Percentiles rank a stretch among this genome's conserved stretches.
Conservation (phyloP, 257 asterid genomes). For the Capsicum pubescens region DNA sequence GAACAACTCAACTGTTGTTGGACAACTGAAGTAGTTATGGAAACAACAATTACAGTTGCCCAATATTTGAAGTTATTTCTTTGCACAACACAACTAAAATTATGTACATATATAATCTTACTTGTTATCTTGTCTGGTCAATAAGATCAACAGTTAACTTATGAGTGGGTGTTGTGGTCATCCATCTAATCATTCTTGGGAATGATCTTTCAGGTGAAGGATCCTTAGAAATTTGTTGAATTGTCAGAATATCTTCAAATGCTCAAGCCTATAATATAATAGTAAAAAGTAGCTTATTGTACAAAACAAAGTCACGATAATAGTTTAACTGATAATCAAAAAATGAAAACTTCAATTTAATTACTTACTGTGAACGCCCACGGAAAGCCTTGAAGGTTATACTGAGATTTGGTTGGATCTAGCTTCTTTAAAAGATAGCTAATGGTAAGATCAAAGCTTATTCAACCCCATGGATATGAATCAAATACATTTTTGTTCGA, state of each 20-base stretch:
- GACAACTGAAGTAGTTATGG: too few relatives aligned
- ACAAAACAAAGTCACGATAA: too few relatives aligned
- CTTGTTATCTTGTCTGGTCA: neutral
- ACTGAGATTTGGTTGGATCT: neutral
- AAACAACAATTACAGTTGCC: too few relatives aligned
- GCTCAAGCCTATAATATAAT: too few relatives aligned
- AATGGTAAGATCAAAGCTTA: neutral
- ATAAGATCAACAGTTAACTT: neutral
- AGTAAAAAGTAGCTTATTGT: too few relatives aligned
- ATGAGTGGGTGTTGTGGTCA: neutral
- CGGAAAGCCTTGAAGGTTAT: neutral
- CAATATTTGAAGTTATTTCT: too few relatives aligned
- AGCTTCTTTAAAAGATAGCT: neutral
- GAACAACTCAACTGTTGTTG: too few relatives aligned
- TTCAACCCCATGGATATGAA: neutral
- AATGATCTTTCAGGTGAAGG: neutral
- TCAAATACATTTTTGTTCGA: neutral
- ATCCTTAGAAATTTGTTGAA: neutral
- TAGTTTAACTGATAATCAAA: too few relatives aligned
- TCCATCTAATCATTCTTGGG: neutral
- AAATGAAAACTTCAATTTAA: too few relatives aligned
- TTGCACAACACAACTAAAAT: too few relatives aligned
- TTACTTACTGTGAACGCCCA: neutral
- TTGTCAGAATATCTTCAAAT: neutral
- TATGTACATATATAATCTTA: too few relatives aligned